Base-by-base conservation (phyloP, 2,329 filamentous ascomycete species). In the Ophiostoma tasmaniense region DNA sequence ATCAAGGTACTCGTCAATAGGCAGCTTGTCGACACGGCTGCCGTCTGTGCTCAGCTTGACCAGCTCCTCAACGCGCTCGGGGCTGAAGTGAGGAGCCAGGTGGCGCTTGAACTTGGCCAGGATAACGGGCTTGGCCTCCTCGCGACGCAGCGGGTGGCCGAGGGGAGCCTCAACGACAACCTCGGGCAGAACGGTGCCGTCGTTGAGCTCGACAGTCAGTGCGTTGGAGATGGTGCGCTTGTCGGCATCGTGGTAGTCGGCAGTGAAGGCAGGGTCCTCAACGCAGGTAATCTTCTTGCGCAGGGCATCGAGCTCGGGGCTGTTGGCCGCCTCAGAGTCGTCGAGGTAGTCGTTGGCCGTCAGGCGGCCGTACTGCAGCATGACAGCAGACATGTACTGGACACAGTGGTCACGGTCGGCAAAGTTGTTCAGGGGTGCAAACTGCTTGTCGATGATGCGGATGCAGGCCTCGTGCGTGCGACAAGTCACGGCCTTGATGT, bases 321-420 rank as follows among this genome's bases (percentile, higher is more conserved):
- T 96, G 70, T 90, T 94, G 72, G 95, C 95, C 66, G 95, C 94
- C 83, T 98, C 94, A 75, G 89, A 87, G 75, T 91, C 92, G 78
- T 99, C 95, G 64, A 89, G 88, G 84, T 99, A 99, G 83, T 99
- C 95, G 73, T 86, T 91, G 66, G 95, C 94, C 75, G 93, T 91
- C 72, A 99, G 90, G 73, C 95, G 93, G 79, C 95, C 92, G 80
- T 94, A 98, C 74, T 90, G 90, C 74, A 99, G 90, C 93, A 98
- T 98, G 76, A 92, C 93, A 73, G 93, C 85, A 77, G 92, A 91
- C 95, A 99, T 99, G 87, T 99, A 99, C 84, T 98, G 95, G 74
- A 99, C 94, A 83, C 95, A 99, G 87, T 99, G 95, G 81, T 99
- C 95, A 77, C 95, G 93, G 82, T 99, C 95, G 77, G 95, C 95